These are phyloP conservation scores for Penicillium egyptiacum DNA, from an alignment of 495 filamentous ascomycete genomes.

Conservation along the genomic window DNA sequence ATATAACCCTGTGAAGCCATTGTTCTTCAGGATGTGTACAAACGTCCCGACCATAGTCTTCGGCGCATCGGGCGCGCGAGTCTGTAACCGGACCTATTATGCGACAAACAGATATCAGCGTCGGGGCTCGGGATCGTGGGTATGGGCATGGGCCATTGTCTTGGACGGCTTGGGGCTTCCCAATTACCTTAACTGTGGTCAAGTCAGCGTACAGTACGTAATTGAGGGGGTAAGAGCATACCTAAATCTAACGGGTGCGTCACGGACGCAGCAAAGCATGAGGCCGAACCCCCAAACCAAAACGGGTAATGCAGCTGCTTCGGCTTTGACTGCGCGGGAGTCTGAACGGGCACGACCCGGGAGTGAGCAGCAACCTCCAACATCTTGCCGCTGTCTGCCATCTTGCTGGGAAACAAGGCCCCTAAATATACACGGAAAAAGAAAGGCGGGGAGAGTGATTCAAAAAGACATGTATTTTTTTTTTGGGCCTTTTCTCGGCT, in stretches of 20 bases:
- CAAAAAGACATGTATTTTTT: slow-evolving; percentile 2
- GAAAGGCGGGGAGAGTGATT: slow-evolving; percentile 12
- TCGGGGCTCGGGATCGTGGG: slow-evolving; percentile 5
- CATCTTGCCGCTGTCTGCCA: slow-evolving; percentile 44
- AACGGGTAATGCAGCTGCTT: slow-evolving; percentile 70
- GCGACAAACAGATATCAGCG: slow-evolving; percentile 22
- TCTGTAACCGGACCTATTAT: slow-evolving; percentile 82
- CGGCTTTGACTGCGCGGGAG: slow-evolving; percentile 24
- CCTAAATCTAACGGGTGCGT: slow-evolving; percentile 85
- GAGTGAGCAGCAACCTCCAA: slow-evolving; percentile 32
- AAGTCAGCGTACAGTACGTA: slow-evolving; percentile 19
- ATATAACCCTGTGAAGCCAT: slow-evolving; percentile 76
- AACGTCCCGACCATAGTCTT: slow-evolving; percentile 81
- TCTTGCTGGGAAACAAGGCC: slow-evolving; percentile 35
- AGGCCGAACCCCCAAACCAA: slow-evolving; percentile 94
- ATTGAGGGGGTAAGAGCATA: slow-evolving; percentile 28
- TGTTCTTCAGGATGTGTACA: slow-evolving; percentile 64
- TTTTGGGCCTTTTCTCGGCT: slow-evolving; percentile 19
- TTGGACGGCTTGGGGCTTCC: slow-evolving; percentile 12
- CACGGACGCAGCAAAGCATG: slow-evolving; percentile 82
- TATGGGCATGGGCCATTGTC: neutral
- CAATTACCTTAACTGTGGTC: slow-evolving; percentile 51
- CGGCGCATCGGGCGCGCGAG: slow-evolving; percentile 63
- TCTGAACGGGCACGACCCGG: slow-evolving; percentile 29
- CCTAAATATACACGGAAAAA: slow-evolving; percentile 9